Conservation (phyloP, 192 early-diverging fungal genomes). For the Spizellomyces punctatus region DNA sequence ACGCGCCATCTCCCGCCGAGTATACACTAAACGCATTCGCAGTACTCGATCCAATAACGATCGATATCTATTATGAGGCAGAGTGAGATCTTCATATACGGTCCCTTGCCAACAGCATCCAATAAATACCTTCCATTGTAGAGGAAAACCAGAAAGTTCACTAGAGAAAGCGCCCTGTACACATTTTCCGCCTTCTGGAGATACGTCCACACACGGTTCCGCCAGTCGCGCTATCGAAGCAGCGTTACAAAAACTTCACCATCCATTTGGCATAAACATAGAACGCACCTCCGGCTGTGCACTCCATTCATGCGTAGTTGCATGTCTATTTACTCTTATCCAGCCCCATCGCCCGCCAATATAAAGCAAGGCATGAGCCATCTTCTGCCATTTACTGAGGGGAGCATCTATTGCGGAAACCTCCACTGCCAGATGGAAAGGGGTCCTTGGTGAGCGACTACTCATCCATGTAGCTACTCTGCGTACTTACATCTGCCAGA, state of each 20-base stretch:
- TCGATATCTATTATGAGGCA: constrained; percentile 60
- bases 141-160: constrained; percentile 86
- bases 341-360: constrained; percentile 77
- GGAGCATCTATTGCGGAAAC: constrained; percentile 60
- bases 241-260: background rate
- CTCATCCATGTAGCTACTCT: too few relatives aligned
- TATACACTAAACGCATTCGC: constrained; percentile 81
- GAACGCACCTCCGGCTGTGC: constrained; percentile 55
- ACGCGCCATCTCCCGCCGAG: constrained; percentile 69
- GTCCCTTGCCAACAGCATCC: constrained; percentile 11
- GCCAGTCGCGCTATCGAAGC: constrained; percentile 17
- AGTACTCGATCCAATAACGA: constrained; percentile 77
- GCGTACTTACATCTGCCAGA: constrained; percentile 53
- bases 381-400: constrained; percentile 60
- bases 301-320: constrained; percentile 74
- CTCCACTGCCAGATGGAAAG: constrained; percentile 46
- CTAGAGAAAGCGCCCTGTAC: constrained; percentile 60
- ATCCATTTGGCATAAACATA: background rate
- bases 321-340: constrained; percentile 58
- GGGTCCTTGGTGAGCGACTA: background rate
- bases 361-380: constrained; percentile 60
- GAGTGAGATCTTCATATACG: background rate
- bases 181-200: constrained; percentile 56
- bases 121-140: constrained; percentile 70
- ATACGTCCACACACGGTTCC: constrained; percentile 31